These are phyloP conservation scores for Rasamsonia emersonii DNA, from an alignment of 2,329 filamentous ascomycete species.

Conservation along the genomic window DNA sequence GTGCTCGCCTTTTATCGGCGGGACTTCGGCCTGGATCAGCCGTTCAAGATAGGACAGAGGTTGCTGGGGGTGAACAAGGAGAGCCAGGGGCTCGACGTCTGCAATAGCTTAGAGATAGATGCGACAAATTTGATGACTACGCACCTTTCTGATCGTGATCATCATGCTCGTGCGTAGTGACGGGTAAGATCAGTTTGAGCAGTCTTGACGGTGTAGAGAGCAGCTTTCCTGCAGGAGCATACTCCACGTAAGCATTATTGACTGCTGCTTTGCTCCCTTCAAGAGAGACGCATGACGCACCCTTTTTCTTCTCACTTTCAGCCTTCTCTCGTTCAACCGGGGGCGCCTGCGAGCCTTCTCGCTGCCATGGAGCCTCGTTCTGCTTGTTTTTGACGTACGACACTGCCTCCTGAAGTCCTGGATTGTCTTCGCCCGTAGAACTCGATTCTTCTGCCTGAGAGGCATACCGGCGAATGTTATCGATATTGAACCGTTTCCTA, in stretches of 20 bases:
- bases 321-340: constrained; percentile 43
- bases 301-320: constrained; percentile 57
- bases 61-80: constrained; percentile 82
- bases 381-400: constrained; percentile 39
- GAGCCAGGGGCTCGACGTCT: constrained; percentile 72
- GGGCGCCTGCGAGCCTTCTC: constrained; percentile 51
- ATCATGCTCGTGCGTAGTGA: constrained; percentile 54
- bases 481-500: too few relatives aligned
- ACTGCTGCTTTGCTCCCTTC: too few relatives aligned
- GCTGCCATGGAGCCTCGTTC: constrained; percentile 56
- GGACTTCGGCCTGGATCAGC: constrained; percentile 79
- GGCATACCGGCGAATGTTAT: too few relatives aligned
- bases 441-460: too few relatives aligned
- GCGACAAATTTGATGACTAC: background rate
- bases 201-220: constrained; percentile 72
- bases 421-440: too few relatives aligned
- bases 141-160: constrained; percentile 46
- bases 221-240: constrained; percentile 53
- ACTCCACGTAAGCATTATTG: background rate
- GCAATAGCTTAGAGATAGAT: background rate
- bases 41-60: constrained; percentile 84
- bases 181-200: constrained; percentile 70
- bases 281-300: constrained; percentile 25
- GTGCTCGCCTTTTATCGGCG: constrained; percentile 52
- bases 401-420: too few relatives aligned